Conservation (phyloP, 306 rosid genomes). For the Sesbania bispinosa region DNA sequence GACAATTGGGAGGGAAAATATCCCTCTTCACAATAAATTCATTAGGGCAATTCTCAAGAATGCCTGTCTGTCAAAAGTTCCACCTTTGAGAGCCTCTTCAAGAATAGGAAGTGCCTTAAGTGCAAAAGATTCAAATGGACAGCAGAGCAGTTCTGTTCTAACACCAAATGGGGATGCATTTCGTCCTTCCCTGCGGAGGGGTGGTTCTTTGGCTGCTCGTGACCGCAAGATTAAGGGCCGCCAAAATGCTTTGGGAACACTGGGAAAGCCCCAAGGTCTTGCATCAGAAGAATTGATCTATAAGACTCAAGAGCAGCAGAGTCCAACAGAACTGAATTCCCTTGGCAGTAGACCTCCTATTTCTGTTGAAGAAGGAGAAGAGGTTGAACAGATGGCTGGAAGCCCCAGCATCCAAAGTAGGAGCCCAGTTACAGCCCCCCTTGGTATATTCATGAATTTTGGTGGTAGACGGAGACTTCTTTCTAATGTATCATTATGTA, state of each 20-base stretch:
- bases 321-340: conserved; percentile 90
- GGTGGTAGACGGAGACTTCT: conserved; percentile 46
- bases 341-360: conserved; percentile 93
- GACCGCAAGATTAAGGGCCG: conserved; percentile 50
- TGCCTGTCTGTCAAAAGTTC: conserved; percentile 63
- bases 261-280: conserved; percentile 56
- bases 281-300: conserved; percentile 36
- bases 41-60: conserved; percentile 70
- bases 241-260: conserved; percentile 52
- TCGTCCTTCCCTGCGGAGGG: conserved; percentile 46
- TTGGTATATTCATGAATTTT: conserved; percentile 65
- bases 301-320: conserved; percentile 75
- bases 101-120: conserved; percentile 34
- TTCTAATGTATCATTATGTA: conserved; percentile 42
- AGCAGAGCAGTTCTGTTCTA: conserved; percentile 41
- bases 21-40: conserved; percentile 76
- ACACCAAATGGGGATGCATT: conserved; percentile 47
- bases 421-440: conserved; percentile 95
- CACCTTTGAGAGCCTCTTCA: conserved; percentile 44
- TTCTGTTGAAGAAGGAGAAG: conserved; percentile 98
- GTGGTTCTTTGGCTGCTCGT: conserved; percentile 42
- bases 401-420: conserved; percentile 88
- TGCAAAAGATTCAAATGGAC: conserved; percentile 48
- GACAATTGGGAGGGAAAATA: conserved; percentile 75
- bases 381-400: conserved; percentile 85